phyloP scores from a whole-genome alignment of 768 basidiomycete genomes.

The Cyclocybe aegerita region DNA sequence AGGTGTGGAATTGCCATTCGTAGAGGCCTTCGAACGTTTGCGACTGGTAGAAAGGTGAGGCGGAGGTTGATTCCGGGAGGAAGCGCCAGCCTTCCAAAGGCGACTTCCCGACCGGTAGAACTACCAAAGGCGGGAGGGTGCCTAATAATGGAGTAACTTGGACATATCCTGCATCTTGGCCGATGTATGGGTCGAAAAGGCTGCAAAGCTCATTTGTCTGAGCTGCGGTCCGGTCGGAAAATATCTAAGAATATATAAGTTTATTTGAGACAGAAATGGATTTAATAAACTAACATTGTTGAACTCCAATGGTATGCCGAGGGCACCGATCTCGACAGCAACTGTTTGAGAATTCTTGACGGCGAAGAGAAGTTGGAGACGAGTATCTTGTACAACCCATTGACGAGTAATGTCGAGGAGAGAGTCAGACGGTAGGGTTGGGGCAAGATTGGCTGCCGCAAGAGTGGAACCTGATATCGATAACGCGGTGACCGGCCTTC shows the following conservation, averaged over 20 bases:
- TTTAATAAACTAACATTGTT: slow-evolving; percentile 42
- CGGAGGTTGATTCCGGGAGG: slow-evolving; percentile 47
- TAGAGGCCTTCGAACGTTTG: slow-evolving; percentile 61
- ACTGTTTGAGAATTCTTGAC: slow-evolving; percentile 45
- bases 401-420: slow-evolving; percentile 50
- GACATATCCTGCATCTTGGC: slow-evolving; percentile 55
- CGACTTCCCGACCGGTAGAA: slow-evolving; percentile 41
- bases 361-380: slow-evolving; percentile 49
- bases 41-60: slow-evolving; percentile 49
- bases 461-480: slow-evolving; percentile 42
- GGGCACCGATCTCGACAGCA: slow-evolving; percentile 52
- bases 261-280: not conserved
- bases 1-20: slow-evolving; percentile 61
- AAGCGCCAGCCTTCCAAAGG: slow-evolving; percentile 64
- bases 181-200: slow-evolving; percentile 57
- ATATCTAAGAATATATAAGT: slow-evolving; percentile 38
- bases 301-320: slow-evolving; percentile 54
- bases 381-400: slow-evolving; percentile 43
- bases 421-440: slow-evolving; percentile 44
- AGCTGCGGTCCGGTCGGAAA: slow-evolving; percentile 50
- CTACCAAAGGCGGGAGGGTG: slow-evolving; percentile 50
- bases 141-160: slow-evolving; percentile 54
- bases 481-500: slow-evolving; percentile 36
- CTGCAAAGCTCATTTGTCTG: slow-evolving; percentile 53
- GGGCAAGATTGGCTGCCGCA: slow-evolving; percentile 47